Evolutionary conservation across 345 rosid species (phyloP).

Genomic region (Brassica rapa): DNA sequence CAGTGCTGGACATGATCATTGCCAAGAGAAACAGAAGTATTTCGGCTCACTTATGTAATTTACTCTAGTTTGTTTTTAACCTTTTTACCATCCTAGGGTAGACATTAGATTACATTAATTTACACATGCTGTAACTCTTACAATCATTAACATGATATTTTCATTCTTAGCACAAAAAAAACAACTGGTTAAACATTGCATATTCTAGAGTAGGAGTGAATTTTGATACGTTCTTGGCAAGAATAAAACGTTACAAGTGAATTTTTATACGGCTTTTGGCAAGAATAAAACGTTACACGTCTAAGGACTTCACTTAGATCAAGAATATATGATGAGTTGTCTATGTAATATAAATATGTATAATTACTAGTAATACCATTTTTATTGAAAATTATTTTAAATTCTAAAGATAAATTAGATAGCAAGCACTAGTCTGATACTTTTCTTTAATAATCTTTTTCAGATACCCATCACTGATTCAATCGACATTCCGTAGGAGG

Average conservation of each 20-base stretch:
- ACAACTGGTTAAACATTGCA: not conserved
- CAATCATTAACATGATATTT: not conserved
- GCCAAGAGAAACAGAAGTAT: not conserved
- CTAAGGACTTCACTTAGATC: not conserved
- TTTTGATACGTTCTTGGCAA: not conserved
- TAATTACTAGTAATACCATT: not conserved
- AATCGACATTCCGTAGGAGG: slow-evolving; percentile 26
- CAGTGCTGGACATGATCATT: not conserved
- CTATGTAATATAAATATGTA: not conserved
- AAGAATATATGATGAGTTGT: not conserved
- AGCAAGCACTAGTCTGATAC: not conserved
- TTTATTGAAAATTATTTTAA: not conserved
- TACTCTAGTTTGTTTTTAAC: not conserved
- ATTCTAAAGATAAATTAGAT: not conserved
- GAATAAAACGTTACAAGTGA: not conserved
- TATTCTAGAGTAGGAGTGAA: not conserved
- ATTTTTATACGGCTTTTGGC: not conserved
- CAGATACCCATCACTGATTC: slow-evolving; percentile 17
- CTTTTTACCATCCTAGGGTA: not conserved
- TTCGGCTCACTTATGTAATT: not conserved
- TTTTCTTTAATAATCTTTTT: not conserved
- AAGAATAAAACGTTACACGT: not conserved
- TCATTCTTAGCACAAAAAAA: not conserved
- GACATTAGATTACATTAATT: not conserved
- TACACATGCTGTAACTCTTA: not conserved